Percentiles rank a stretch among this genome's conserved stretches.
Evolutionary conservation across 73 alveolate genomes (phyloP).

Genomic region (Durusdinium trenchii): DNA sequence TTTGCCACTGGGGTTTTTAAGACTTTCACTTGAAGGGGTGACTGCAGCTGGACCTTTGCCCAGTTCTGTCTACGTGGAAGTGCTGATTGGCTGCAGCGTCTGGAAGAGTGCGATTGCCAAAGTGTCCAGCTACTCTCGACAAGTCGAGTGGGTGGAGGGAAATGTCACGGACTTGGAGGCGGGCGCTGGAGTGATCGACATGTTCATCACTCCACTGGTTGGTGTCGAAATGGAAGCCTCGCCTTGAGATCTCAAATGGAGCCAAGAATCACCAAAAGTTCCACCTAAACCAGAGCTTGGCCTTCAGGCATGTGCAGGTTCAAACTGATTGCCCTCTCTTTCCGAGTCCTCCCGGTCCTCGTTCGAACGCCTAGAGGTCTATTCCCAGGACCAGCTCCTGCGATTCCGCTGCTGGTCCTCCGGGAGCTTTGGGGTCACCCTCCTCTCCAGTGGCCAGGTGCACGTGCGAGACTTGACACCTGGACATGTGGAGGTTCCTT

Average conservation of each 20-base stretch:
- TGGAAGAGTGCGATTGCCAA: slow-evolving; percentile 20
- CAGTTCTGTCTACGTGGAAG: slow-evolving; percentile 34
- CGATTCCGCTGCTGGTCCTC: slow-evolving; percentile 16
- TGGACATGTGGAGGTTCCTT: slow-evolving; percentile 29
- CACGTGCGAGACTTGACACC: slow-evolving; percentile 31
- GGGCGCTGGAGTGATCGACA: not conserved
- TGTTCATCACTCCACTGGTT: too few species aligned
- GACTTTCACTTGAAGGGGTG: slow-evolving; percentile 32
- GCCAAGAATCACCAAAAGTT: too few species aligned
- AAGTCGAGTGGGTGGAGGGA: slow-evolving; percentile 39
- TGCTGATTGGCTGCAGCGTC: not conserved
- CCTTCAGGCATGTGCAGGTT: not conserved
- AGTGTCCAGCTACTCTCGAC: slow-evolving; percentile 60
- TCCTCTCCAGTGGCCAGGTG: slow-evolving; percentile 49
- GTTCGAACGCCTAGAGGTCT: not conserved
- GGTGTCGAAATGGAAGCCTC: too few species aligned
- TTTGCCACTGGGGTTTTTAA: slow-evolving; percentile 5
- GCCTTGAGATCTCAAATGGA: too few species aligned
- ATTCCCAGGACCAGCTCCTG: slow-evolving; percentile 6
- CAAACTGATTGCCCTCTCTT: not conserved
- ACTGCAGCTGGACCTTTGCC: slow-evolving; percentile 59
- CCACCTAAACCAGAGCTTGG: not conserved
- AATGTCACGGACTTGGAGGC: not conserved
- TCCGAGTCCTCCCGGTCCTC: not conserved
- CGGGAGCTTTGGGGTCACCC: not conserved